Base-by-base conservation (phyloP, 805 yeast species). In the Yarrowia osloensis region DNA sequence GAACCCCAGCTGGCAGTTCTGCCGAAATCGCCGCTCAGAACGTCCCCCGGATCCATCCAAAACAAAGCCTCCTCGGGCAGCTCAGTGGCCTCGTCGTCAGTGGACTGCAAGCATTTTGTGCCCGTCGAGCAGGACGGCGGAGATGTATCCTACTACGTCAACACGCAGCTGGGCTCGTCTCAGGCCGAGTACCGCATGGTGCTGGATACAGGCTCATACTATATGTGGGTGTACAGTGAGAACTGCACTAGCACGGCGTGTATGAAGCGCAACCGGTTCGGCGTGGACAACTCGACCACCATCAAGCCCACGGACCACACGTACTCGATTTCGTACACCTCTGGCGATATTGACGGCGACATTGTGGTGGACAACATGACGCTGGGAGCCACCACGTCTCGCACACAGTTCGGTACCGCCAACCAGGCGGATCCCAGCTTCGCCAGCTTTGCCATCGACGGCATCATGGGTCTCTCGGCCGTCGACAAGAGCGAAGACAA, bases 141-240 rank as follows among this genome's bases (percentile, higher is more conserved):
- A 11, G 77, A 75, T 61, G 70, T 74, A 22, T 70, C 77, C 3
- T 75, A 75, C 69, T 73, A 59, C 65, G 62, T 75, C 29, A 68
- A 71, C 39, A 63, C 73, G 15, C 49, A 65, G 24, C 46, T 75
- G 17, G 78, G 78, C 28, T 55, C 72, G 13, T 66, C 47, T 12
- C 49, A 63, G 11, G 73, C 73, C n/a, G 76, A 77, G 35, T 85
- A 81, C 70, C 84, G 84, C 5, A 75, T 87, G 44, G 79, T 87
- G 21, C 76, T 87, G 19, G 91, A 87, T 74, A 87, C 91, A 0
- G 90, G 89, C 7, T 85, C 88, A 29, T 86, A 86, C 19, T 82
- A 86, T 67, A 73, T 86, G 2, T 87, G 91, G 91, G 80, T 87
- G 3, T 86, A 85, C 73, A 86, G 84, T 57, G 73, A 79, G 1